phyloP scores from a whole-genome alignment of 2,329 filamentous ascomycete species.

The Pyrenophora teres region DNA sequence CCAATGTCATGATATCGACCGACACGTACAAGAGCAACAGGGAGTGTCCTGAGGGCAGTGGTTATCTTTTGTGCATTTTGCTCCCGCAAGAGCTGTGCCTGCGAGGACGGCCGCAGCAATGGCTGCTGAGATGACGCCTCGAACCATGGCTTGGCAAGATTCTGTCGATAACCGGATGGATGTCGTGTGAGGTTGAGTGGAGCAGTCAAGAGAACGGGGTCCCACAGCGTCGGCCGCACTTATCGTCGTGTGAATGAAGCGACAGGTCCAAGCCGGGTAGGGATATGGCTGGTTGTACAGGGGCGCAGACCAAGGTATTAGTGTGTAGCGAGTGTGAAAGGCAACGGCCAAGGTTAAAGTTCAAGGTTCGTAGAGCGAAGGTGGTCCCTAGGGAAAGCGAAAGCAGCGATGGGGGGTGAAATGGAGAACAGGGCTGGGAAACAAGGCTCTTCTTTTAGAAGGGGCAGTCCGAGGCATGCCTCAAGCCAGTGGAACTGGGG shows the following conservation, averaged over 20 bases:
- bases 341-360: slow-evolving; percentile 7
- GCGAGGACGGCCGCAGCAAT: slow-evolving; percentile 36
- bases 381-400: slow-evolving; percentile 7
- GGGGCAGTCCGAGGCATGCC: slow-evolving; percentile 5
- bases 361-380: slow-evolving; percentile 11
- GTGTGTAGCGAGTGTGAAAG: slow-evolving; percentile 30
- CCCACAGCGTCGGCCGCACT: background rate
- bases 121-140: slow-evolving; percentile 32
- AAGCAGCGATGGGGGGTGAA: background rate
- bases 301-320: too few relatives aligned
- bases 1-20: background rate
- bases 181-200: slow-evolving; percentile 40
- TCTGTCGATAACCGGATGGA: slow-evolving; percentile 23
- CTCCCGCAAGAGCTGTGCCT: slow-evolving; percentile 33
- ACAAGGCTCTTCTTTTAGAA: slow-evolving; percentile 7
- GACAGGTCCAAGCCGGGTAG: too few relatives aligned
- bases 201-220: slow-evolving; percentile 24
- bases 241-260: background rate
- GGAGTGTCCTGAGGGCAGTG: slow-evolving; percentile 68
- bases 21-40: slow-evolving; percentile 48
- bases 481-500: too few relatives aligned
- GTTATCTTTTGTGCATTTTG: slow-evolving; percentile 53
- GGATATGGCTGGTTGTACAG: too few relatives aligned
- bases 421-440: background rate
- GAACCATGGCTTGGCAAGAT: slow-evolving; percentile 37